Evolutionary conservation across 768 basidiomycete species (phyloP).

Genomic region (Gloeostereum incarnatum): DNA sequence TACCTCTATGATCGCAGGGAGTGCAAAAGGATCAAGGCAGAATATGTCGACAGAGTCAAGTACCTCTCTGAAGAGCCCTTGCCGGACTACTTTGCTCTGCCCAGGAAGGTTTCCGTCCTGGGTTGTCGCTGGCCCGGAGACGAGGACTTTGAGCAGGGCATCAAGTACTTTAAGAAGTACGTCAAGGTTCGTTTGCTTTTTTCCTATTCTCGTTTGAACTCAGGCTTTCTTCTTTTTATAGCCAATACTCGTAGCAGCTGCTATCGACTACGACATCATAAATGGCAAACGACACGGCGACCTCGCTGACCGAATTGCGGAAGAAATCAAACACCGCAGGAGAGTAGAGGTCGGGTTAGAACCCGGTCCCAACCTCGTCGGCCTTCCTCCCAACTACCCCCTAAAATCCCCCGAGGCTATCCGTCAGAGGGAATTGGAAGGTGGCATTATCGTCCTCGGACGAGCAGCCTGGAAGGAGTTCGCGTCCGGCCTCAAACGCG

Average conservation of each 20-base stretch:
- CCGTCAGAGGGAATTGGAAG: slow-evolving; percentile 56
- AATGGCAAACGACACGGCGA: slow-evolving; percentile 81
- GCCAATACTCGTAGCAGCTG: slow-evolving; percentile 93
- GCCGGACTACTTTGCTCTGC: slow-evolving; percentile 44
- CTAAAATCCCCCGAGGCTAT: slow-evolving; percentile 37
- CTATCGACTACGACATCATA: slow-evolving; percentile 84
- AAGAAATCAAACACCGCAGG: slow-evolving; percentile 63
- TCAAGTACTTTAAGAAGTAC: slow-evolving; percentile 92
- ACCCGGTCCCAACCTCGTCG: slow-evolving; percentile 25
- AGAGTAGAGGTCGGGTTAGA: slow-evolving; percentile 62
- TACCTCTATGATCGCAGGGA: slow-evolving; percentile 84
- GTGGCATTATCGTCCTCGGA: slow-evolving; percentile 81
- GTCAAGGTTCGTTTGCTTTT: slow-evolving; percentile 68
- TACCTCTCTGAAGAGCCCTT: slow-evolving; percentile 64
- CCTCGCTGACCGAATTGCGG: slow-evolving; percentile 64
- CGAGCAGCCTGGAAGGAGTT: slow-evolving; percentile 93
- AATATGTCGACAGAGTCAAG: slow-evolving; percentile 75
- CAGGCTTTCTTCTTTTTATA: slow-evolving; percentile 20
- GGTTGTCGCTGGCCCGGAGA: slow-evolving; percentile 92
- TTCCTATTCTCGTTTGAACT: slow-evolving; percentile 10
- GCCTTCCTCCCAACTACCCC: slow-evolving; percentile 39
- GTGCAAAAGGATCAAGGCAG: slow-evolving; percentile 67
- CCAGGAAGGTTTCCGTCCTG: slow-evolving; percentile 79
- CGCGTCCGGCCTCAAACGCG: slow-evolving; percentile 75
- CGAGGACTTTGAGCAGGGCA: slow-evolving; percentile 77